Evolutionary conservation across 2,329 filamentous ascomycete species (phyloP), one percentile per base, ranked within the genome.

Genomic region (Hypoxylon sp.): DNA sequence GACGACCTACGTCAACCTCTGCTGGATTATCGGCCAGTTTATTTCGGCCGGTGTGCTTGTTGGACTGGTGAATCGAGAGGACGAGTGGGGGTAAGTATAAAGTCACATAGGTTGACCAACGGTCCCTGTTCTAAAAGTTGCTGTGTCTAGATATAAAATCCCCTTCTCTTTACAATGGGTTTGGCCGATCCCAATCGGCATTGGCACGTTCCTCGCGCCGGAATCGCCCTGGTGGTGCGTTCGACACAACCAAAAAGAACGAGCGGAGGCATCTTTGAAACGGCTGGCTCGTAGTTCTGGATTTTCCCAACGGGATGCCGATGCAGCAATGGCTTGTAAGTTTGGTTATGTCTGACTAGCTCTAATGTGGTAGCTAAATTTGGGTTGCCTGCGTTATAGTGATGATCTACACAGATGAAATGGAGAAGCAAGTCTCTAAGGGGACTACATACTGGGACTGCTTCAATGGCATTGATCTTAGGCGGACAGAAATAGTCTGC

Each of bases 371-470:
- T 36, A 11, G 11, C 32, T 53, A 23, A 5, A 60, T 5, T 19
- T 25, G 25, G 13, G 32, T 28, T n/a, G 49, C 6, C 7, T 23
- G 19, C 2, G 56, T 80, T 17, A 74, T 77, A 65, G 79, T 82
- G 75, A 81, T 83, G 77, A 60, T 78, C 13, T 79, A 82, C 59
- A 84, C 82, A 1, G 78, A 83, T 61, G 77, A 80, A 73, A 74
- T 80, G 68, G 80, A 82, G 65, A 78, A 79, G 61, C 74, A 76
- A 43, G 71, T 77, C 55, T 72, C 76, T 0, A 59, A 66, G 2
- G 81, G 81, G 1, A 79, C 77, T 0, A 76, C 67, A 1, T 84
- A 84, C 61, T 63, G 57, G 60, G 80, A 83, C 72, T 82, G 80
- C 68, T 84, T 84, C 71, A 78, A 75, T 23, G 79, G 79, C 17